phyloP scores from a whole-genome alignment of 176 grass and related monocot genomes.

The Carex parvula region DNA sequence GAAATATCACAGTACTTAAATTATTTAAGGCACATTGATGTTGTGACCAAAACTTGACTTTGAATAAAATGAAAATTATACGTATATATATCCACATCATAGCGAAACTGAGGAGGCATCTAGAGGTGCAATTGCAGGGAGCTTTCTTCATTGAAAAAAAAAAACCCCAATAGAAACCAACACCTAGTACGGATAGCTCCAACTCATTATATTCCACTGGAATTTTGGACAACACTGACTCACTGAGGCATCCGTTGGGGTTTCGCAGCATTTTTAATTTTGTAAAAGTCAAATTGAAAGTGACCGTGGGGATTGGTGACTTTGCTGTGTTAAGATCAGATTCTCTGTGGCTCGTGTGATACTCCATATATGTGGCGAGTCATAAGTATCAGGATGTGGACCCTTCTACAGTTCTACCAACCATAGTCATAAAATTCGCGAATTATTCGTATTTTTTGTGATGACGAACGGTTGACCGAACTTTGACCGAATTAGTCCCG shows the following conservation, averaged over 20 bases:
- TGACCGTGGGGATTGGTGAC: neutral
- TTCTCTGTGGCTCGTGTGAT: neutral
- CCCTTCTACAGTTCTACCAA: neutral
- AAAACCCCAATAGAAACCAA: no score
- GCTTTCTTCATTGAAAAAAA: no score
- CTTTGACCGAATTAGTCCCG: no score
- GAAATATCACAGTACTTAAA: no score
- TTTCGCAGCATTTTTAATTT: neutral
- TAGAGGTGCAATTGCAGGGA: no score
- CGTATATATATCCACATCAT: neutral
- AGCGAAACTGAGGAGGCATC: neutral
- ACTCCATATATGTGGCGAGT: neutral
- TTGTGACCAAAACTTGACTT: neutral
- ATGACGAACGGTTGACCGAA: no score
- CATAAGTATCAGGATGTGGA: neutral
- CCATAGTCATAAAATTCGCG: no score
- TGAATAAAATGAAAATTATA: neutral
- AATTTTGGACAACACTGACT: neutral
- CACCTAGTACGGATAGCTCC: neutral
- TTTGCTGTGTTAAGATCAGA: neutral
- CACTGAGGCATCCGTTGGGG: neutral
- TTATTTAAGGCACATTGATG: neutral
- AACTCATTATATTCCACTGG: neutral
- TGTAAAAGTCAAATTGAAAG: neutral
- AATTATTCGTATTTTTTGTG: no score